Base-by-base conservation (phyloP, 2,329 filamentous ascomycete species). In the Beauveria scarabaeidicola region DNA sequence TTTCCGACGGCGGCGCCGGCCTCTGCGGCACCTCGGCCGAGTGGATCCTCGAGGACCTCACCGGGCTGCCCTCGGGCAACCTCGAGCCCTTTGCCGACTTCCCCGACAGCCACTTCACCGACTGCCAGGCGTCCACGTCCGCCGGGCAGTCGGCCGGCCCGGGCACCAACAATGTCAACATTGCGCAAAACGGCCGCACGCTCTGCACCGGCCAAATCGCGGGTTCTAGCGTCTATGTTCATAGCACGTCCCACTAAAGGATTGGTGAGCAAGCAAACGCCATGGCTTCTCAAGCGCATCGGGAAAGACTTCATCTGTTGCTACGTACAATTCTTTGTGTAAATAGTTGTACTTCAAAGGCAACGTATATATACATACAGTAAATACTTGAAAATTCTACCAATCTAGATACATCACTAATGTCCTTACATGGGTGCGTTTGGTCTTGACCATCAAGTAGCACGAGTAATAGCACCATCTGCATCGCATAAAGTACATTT, bases 11-110 rank as follows among this genome's bases (percentile, higher is more conserved):
- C 19, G 23, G 23, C 25, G 56, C 25, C 48, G 38, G 8, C 38
- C 56, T 58, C 47, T 52, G 47, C 56, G 56, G 56, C 47, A 4
- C 47, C 23, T 58, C 56, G n/a, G 56, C 47, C 40, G 47, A 58
- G 48, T 58, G 56, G 56, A 58, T 52, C 38, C 38, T 58, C 47
- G 47, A 52, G 40, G 56, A 52, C 40, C 25, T 58, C n/a, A 52
- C 47, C 25, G 7, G 5, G 25, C n/a, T 43, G 10, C 36, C 46
- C 47, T 44, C 55, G 25, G 2, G 25, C 38, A 46, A 46, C 47
- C 40, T 44, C 13, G 32, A 44, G 19, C 56, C 56, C n/a, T 52
- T 58, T 52, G 48, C 56, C 40, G 19, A 36, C 38, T 58, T 58
- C 48, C n/a, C 38, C 11, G 48, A 52, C 56, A 52, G 13, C 27